Percentiles rank a stretch among this genome's conserved stretches.
Evolutionary conservation across 225 moss, liverwort and hornwort genomes (phyloP).

Genomic region (Physcomitrellopsis africana): DNA sequence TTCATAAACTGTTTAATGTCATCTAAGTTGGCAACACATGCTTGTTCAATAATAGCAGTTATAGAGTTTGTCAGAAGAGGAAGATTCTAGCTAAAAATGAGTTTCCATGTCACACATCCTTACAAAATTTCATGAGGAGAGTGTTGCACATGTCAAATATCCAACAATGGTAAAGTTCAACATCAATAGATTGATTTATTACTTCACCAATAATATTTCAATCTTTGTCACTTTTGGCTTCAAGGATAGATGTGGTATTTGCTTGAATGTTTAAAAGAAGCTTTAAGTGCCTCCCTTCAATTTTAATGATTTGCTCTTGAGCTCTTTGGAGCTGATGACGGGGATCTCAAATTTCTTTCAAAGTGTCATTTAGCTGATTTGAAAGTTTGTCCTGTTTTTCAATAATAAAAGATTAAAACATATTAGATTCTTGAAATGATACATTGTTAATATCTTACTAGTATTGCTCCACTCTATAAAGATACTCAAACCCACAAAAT

Average conservation of each 20-base stretch:
- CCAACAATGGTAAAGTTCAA: conserved; percentile 53
- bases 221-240: conserved; percentile 22
- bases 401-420: background rate
- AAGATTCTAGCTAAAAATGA: conserved; percentile 81
- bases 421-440: background rate
- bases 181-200: conserved; percentile 20
- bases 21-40: conserved; percentile 64
- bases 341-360: conserved; percentile 28
- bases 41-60: conserved; percentile 73
- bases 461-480: conserved; percentile 23
- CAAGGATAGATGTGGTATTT: conserved; percentile 28
- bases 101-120: conserved; percentile 66
- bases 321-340: conserved; percentile 39
- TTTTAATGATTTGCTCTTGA: conserved; percentile 21
- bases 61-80: conserved; percentile 68
- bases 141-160: conserved; percentile 37
- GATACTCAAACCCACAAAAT: conserved; percentile 39
- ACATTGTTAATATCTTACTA: conserved; percentile 4
- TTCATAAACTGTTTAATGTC: conserved; percentile 74
- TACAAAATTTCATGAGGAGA: conserved; percentile 55
- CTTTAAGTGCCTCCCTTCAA: conserved; percentile 33
- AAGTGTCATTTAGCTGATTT: conserved; percentile 28
- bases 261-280: conserved; percentile 35
- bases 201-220: conserved; percentile 22
- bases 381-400: conserved; percentile 15